Percentiles rank a stretch among this genome's conserved stretches.
Evolutionary conservation across 1,284 basidiomycete species (phyloP).

Genomic region (Neonothopanus nambi): DNA sequence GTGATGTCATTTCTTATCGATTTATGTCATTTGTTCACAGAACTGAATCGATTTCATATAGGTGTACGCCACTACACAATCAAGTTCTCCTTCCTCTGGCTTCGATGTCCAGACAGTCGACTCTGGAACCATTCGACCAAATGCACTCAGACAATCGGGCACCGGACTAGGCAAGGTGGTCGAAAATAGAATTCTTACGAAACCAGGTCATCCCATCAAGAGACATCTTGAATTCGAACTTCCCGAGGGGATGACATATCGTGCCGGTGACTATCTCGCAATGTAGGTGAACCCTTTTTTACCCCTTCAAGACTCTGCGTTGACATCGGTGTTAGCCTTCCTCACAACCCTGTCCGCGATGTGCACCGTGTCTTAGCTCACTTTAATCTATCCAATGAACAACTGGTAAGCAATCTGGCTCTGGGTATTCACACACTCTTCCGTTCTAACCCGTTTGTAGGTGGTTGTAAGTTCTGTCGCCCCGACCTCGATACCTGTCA

Average conservation of each 20-base stretch:
- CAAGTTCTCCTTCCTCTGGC: constrained; percentile 17
- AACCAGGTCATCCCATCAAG: constrained; percentile 39
- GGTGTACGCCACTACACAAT: constrained; percentile 30
- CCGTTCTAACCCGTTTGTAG: constrained; percentile 21
- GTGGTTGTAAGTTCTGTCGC: constrained; percentile 39
- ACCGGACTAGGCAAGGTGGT: constrained; percentile 39
- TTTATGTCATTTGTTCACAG: neutral
- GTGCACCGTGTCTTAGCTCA: constrained; percentile 41
- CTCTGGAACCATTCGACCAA: constrained; percentile 35
- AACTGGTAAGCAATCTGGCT: constrained; percentile 30
- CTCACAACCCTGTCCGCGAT: constrained; percentile 38
- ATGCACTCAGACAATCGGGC: constrained; percentile 39
- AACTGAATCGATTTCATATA: neutral
- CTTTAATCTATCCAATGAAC: constrained; percentile 42
- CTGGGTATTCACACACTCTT: neutral
- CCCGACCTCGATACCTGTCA: constrained; percentile 43
- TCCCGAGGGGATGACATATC: constrained; percentile 41
- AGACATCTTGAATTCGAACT: constrained; percentile 48
- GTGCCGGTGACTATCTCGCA: constrained; percentile 51
- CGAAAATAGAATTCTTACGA: constrained; percentile 41
- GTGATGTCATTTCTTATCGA: neutral
- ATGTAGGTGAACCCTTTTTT: constrained; percentile 32
- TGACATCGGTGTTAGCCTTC: constrained; percentile 30
- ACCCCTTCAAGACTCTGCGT: neutral
- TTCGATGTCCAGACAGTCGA: constrained; percentile 37